Base-by-base conservation (phyloP, 164 flowering plant species). In the Stephania yunnanensis region DNA sequence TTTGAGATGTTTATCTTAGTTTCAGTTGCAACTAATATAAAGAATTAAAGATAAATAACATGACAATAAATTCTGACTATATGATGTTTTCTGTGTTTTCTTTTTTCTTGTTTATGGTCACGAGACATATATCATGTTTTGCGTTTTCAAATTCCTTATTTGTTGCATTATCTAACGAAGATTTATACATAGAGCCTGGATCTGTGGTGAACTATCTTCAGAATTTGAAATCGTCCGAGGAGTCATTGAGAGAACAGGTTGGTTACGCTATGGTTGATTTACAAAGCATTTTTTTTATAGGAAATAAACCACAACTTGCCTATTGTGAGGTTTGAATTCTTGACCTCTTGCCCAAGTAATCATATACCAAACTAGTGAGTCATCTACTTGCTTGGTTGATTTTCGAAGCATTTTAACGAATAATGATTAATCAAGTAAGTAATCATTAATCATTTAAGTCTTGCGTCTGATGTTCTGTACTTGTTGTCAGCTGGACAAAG, bases 201-300 rank as follows among this genome's bases (percentile, higher is more conserved):
- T 58, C 86, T 7, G 93, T 92, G 69, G 80, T 91, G 73, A 89
- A 74, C 78, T 88, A 87, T 82, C 87, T 95, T 76, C 96, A 88
- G 79, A 81, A 84, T 48, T 81, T 93, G 79, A 91, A 84, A 79
- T 86, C 92, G 10, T 95, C 97, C n/a, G 97, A 95, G 83, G 97
- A 92, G 82, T 83, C 89, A 10, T 78, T 93, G 79, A 86, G 82
- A 80, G 99, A 95, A 81, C 99, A 92, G 91, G 99, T 93, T 19
- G 19, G 70, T 12, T 75, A 30, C 71, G 61, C 45, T 53, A 61
- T 20, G 22, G 12, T 68, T 68, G 13, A 9, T 63, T 53, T 48
- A 30, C 19, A 20, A 58, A 63, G 25, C 25, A 25, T 25, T 25
- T 25, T 25, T 25, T 25, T 25, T 25, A 25, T 25, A 25, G 25